Percentiles rank a stretch among this genome's conserved stretches.
These are phyloP conservation scores for Lasiodiplodia sp. DNA, from an alignment of 2,329 filamentous ascomycete genomes.

Conservation along the genomic window DNA sequence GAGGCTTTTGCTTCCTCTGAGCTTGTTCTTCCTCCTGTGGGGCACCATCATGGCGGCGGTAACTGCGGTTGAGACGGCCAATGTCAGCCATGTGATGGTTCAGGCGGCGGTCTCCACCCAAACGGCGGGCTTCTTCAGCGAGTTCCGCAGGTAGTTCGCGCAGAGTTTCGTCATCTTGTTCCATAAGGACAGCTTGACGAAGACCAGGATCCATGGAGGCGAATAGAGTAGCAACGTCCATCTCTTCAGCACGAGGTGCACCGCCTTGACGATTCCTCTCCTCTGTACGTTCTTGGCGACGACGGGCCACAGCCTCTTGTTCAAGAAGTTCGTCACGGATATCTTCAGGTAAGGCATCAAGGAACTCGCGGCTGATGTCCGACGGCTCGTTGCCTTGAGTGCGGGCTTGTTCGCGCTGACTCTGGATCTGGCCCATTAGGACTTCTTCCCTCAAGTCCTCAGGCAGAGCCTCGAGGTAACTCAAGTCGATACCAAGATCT, in stretches of 20 bases:
- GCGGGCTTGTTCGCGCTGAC: constrained; percentile 78
- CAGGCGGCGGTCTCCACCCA: constrained; percentile 64
- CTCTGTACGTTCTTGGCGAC: constrained; percentile 85
- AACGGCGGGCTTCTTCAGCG: constrained; percentile 81
- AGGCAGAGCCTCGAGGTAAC: constrained; percentile 95
- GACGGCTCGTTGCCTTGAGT: constrained; percentile 71
- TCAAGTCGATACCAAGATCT: constrained; percentile 89
- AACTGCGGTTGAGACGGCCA: constrained; percentile 37
- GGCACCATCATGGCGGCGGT: constrained; percentile 30
- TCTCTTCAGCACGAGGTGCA: constrained; percentile 72
- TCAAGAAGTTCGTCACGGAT: constrained; percentile 90
- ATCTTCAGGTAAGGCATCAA: constrained; percentile 89
- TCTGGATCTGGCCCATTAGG: constrained; percentile 86
- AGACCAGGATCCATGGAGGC: constrained; percentile 86
- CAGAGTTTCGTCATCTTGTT: constrained; percentile 88
- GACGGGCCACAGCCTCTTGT: constrained; percentile 87
- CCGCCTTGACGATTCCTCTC: constrained; percentile 68
- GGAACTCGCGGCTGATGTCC: constrained; percentile 90
- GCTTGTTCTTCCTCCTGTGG: constrained; percentile 53
- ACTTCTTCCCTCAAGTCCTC: constrained; percentile 97
- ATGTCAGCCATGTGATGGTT: constrained; percentile 57
- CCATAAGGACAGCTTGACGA: constrained; percentile 85
- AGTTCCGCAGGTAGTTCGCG: constrained; percentile 85
- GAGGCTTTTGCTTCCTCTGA: constrained; percentile 73
- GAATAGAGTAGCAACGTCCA: constrained; percentile 92